phyloP scores from a whole-genome alignment of 306 rosid genomes.

The Vigna trinervia region DNA sequence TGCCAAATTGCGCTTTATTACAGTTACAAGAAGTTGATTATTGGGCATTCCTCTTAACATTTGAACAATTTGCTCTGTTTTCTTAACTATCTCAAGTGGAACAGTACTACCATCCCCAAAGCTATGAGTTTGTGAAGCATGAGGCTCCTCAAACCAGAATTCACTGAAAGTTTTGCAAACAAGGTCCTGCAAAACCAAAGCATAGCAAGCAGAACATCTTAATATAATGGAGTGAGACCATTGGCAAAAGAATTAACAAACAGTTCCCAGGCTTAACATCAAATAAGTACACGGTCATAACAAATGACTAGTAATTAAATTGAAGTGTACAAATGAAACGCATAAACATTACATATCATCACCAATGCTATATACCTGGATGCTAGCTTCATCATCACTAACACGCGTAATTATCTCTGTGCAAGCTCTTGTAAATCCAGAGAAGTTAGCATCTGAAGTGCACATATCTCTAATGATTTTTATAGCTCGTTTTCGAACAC shows the following conservation, averaged over 20 bases:
- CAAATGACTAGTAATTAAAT: constrained; percentile 30
- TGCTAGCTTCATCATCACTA: constrained; percentile 88
- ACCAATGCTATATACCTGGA: constrained; percentile 70
- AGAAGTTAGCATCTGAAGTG: constrained; percentile 77
- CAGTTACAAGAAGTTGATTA: constrained; percentile 82
- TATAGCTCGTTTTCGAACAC: constrained; percentile 97
- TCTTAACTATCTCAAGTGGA: constrained; percentile 87
- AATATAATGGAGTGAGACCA: constrained; percentile 12
- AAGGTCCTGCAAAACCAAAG: constrained; percentile 73
- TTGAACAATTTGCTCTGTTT: constrained; percentile 95
- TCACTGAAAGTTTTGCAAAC: constrained; percentile 97
- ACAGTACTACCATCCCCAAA: constrained; percentile 90
- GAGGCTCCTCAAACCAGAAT: constrained; percentile 98
- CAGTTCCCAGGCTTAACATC: constrained; percentile 3
- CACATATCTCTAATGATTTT: constrained; percentile 98
- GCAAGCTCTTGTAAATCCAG: constrained; percentile 90
- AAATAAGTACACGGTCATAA: constrained; percentile 31
- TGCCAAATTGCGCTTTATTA: constrained; percentile 88
- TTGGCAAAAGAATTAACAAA: constrained; percentile 5
- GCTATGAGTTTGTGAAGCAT: constrained; percentile 67
- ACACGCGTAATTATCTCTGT: constrained; percentile 89
- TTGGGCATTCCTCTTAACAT: constrained; percentile 85
- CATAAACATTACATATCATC: constrained; percentile 19
- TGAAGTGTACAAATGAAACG: constrained; percentile 10
- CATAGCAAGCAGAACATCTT: constrained; percentile 26